Evolutionary conservation across 1,284 basidiomycete genomes (phyloP).

Genomic region (Tilletia caries): DNA sequence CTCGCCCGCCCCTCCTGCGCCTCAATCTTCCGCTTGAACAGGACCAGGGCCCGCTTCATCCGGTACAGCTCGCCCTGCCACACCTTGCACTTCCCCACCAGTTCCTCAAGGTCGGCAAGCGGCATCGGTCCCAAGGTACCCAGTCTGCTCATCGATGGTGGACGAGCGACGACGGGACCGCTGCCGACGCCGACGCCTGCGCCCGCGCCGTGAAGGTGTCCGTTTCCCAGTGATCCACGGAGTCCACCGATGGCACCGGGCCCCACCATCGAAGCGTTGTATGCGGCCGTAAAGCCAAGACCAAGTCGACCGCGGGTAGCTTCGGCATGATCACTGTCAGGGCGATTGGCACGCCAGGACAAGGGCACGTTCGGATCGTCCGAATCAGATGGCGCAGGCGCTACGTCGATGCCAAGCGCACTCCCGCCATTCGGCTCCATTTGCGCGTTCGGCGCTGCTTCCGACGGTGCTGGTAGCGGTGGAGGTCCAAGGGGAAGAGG

Average conservation of each 20-base stretch:
- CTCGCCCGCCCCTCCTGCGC: constrained; percentile 2
- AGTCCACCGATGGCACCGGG: background rate
- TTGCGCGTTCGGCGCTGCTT: too few species aligned
- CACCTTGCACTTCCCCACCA: background rate
- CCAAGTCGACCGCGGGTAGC: background rate
- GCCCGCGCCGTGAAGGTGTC: background rate
- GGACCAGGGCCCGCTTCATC: constrained; percentile 5
- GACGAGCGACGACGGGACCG: background rate
- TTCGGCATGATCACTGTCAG: background rate
- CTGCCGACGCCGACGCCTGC: background rate
- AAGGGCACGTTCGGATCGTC: background rate
- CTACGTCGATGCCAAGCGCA: background rate
- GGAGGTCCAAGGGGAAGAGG: too few species aligned
- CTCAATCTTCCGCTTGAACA: constrained; percentile 8
- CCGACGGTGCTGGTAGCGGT: too few species aligned
- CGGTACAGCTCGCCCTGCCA: constrained; percentile 9
- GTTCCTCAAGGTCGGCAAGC: background rate
- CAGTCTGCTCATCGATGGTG: background rate
- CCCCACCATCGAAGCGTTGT: background rate
- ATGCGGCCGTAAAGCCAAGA: background rate
- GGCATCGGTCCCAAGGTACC: constrained; percentile 1
- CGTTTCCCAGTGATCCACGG: background rate
- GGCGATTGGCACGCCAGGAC: background rate
- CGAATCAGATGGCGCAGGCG: background rate
- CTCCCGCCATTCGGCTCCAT: background rate